These are phyloP conservation scores for Neurospora sp. DNA, from an alignment of 495 filamentous ascomycete genomes.

Conservation along the genomic window DNA sequence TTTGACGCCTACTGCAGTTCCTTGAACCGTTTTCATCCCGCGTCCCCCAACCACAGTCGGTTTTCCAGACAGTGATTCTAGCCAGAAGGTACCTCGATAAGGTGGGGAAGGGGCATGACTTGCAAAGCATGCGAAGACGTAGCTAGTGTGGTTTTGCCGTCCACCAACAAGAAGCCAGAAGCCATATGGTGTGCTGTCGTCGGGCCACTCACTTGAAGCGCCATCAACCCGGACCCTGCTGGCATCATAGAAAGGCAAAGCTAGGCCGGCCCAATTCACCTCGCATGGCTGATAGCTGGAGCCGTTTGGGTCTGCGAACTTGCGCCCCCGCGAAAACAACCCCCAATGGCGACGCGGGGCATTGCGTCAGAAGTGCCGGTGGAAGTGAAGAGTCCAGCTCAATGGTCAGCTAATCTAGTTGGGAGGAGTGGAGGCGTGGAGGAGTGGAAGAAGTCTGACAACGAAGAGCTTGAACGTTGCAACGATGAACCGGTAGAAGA, in stretches of 20 bases:
- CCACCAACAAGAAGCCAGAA: conserved; percentile 9
- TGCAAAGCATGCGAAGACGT: conserved; percentile 20
- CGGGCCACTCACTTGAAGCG: conserved; percentile 15
- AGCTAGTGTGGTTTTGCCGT: conserved; percentile 7
- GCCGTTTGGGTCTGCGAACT: not conserved
- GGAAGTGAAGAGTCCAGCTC: not conserved
- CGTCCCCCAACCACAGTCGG: not conserved
- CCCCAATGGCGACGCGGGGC: conserved; percentile 4
- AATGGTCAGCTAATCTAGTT: not conserved
- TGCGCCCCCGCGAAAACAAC: not conserved
- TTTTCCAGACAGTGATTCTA: not conserved
- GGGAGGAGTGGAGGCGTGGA: not conserved
- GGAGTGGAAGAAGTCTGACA: not conserved
- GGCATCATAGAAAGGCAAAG: conserved; percentile 8
- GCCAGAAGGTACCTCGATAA: not conserved
- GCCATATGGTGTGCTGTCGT: conserved; percentile 5
- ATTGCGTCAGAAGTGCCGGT: conserved; percentile 14
- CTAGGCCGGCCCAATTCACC: conserved; percentile 11
- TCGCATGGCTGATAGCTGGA: conserved; percentile 10
- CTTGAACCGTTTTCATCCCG: not conserved
- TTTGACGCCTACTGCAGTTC: not conserved
- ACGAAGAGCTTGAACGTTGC: not conserved
- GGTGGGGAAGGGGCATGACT: conserved; percentile 23
- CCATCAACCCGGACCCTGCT: conserved; percentile 15
- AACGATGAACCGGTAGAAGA: not conserved